phyloP scores from a whole-genome alignment of 2,329 filamentous ascomycete genomes.

The Phoma sp. region DNA sequence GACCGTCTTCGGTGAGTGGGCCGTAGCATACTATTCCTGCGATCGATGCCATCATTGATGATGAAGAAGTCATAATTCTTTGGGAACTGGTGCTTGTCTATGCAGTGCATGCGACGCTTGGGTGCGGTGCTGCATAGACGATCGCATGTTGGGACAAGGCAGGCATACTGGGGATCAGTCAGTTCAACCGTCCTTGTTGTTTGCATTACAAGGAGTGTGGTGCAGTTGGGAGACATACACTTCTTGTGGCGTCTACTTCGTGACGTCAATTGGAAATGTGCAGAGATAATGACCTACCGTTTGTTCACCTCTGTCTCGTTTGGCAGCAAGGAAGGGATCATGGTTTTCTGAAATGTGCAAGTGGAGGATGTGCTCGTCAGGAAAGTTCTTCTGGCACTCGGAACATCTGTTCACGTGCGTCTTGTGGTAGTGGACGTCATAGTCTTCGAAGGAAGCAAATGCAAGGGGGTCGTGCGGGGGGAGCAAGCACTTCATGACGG shows the following conservation, averaged over 20 bases:
- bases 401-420: conserved; percentile 84
- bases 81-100: conserved; percentile 94
- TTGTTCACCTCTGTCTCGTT: conserved; percentile 81
- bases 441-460: conserved; percentile 80
- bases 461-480: conserved; percentile 78
- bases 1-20: conserved; percentile 47
- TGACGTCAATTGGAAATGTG: neutral
- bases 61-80: conserved; percentile 64
- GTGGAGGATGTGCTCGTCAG: conserved; percentile 78
- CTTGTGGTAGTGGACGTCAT: conserved; percentile 85
- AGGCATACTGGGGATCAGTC: conserved; percentile 69
- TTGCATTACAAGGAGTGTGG: neutral
- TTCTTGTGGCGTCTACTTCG: neutral
- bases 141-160: conserved; percentile 89
- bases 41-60: conserved; percentile 88
- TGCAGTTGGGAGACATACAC: conserved; percentile 3
- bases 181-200: too few species aligned
- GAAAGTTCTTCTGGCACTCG: conserved; percentile 87
- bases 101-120: conserved; percentile 86
- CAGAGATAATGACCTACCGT: conserved; percentile 65
- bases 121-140: conserved; percentile 81
- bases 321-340: conserved; percentile 77
- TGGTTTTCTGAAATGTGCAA: conserved; percentile 93
- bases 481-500: conserved; percentile 78
- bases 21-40: conserved; percentile 76